Conservation (phyloP, 495 filamentous ascomycete genomes). For the Amphirosellinia nigrospora region DNA sequence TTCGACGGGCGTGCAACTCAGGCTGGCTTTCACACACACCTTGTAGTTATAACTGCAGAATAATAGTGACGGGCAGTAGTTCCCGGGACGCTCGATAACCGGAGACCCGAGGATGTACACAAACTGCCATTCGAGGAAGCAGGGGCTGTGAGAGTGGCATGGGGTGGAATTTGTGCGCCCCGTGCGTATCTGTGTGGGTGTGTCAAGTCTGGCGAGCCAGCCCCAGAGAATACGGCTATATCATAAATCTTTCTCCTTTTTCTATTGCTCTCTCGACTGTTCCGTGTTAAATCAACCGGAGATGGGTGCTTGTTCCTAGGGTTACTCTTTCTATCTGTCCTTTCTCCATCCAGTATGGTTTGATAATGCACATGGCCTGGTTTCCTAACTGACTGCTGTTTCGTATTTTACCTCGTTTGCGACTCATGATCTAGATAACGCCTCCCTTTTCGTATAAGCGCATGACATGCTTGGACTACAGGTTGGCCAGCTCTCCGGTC, state of each 20-base stretch:
- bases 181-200: conserved; percentile 38
- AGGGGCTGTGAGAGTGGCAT: conserved; percentile 25
- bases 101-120: conserved; percentile 33
- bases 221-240: conserved; percentile 48
- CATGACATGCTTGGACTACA: neutral
- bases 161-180: conserved; percentile 28
- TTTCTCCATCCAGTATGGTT: conserved; percentile 42
- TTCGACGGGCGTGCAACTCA: conserved; percentile 41
- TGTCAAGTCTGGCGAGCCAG: conserved; percentile 46
- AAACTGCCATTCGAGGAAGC: conserved; percentile 37
- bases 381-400: conserved; percentile 12
- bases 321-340: conserved; percentile 43
- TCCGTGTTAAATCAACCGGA: conserved; percentile 40
- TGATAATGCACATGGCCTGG: conserved; percentile 44
- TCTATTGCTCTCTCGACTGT: conserved; percentile 42
- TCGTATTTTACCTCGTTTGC: neutral
- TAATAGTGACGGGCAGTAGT: conserved; percentile 39
- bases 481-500: neutral
- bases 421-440: neutral
- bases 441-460: neutral
- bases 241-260: conserved; percentile 46
- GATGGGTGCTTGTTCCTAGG: conserved; percentile 43
- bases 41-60: conserved; percentile 33
- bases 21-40: conserved; percentile 40
- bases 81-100: conserved; percentile 36